Percentiles rank a stretch among this genome's conserved stretches.
Conservation (phyloP, 768 basidiomycete species). For the Suillus brevipes region DNA sequence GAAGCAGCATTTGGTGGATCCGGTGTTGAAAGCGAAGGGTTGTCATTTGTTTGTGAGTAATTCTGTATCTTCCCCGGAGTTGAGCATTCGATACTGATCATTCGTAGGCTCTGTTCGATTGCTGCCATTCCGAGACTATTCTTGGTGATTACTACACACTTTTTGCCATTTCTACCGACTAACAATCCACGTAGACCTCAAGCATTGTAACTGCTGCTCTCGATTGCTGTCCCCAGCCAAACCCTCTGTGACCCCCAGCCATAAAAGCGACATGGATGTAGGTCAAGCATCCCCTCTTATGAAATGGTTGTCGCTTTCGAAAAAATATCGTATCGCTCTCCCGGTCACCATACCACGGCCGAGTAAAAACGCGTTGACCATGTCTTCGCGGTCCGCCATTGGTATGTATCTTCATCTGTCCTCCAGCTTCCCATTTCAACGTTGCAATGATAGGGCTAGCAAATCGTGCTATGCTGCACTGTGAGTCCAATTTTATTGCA, state of each 20-base stretch:
- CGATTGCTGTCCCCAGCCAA: background rate
- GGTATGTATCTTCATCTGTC: background rate
- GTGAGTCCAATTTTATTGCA: background rate
- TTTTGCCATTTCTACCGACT: background rate
- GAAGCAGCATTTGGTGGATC: slow-evolving; percentile 20
- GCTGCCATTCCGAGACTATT: slow-evolving; percentile 30
- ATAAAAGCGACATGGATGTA: background rate
- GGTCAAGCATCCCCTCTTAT: background rate
- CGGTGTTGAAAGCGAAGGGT: slow-evolving; percentile 18
- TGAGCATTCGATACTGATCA: background rate
- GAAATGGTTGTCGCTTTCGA: background rate
- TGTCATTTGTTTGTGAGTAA: slow-evolving; percentile 2
- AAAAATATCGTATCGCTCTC: background rate
- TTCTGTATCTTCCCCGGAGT: background rate
- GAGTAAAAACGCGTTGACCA: background rate
- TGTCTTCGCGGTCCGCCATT: background rate
- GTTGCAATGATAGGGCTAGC: background rate
- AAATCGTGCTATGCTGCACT: background rate
- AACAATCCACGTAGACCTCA: slow-evolving; percentile 18
- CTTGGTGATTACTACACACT: slow-evolving; percentile 18
- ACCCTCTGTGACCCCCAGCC: background rate
- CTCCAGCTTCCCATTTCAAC: background rate
- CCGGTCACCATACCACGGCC: background rate
- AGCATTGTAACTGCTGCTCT: slow-evolving; percentile 14
- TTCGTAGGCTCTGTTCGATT: slow-evolving; percentile 28